Evolutionary conservation across 2,329 filamentous ascomycete species (phyloP), one percentile per base, ranked within the genome.

Genomic region (Aspergillus thermomutatus): DNA sequence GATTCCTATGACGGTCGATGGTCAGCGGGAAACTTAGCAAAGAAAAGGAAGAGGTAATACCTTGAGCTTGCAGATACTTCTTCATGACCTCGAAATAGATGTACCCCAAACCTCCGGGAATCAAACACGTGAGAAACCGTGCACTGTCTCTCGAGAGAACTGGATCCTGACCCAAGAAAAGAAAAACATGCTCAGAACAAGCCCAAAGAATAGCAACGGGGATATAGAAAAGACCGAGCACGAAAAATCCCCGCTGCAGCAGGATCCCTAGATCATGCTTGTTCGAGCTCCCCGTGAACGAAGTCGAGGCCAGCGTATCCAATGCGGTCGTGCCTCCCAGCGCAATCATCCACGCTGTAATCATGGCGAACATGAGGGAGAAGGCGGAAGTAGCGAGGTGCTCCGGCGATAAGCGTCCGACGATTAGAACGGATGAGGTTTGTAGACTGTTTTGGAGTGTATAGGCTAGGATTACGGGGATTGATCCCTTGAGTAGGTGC

Each of bases 281-380:
- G 71, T 93, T 87, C 62, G 86, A 84, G 60, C 89, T 90, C 0
- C 89, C 89, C 0, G 91, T 96, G 71, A 91, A 96, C 47, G 87
- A 88, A 49, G 87, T 90, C 0, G 90, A 92, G 1, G 90, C 91
- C 25, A 96, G 78, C 0, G 91, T 96, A 71, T 96, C 91, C 46
- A 96, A 82, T 0, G 91, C 91, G 1, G 90, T 96, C 0, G 90
- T 92, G 7, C 91, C 91, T 27, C 91, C 91, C 3, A 96, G 82
- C 0, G 87, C 91, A 57, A 96, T 89, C 40, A 96, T 82, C 91
- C 91, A 95, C 0, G 87, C 91, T 0, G 90, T 91, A 23, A 89
- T 87, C 89, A 93, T 92, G 54, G 91, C 91, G 65, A 96, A 96
- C 91, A 96, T 96, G 78, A 94, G 93, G 1, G 89, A 90, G 67